A percentile compares a stretch with the other conserved stretches of the same genome.
Evolutionary conservation across 2,329 filamentous ascomycete genomes (phyloP).

Genomic region (Microdochium trichocladiopsis): DNA sequence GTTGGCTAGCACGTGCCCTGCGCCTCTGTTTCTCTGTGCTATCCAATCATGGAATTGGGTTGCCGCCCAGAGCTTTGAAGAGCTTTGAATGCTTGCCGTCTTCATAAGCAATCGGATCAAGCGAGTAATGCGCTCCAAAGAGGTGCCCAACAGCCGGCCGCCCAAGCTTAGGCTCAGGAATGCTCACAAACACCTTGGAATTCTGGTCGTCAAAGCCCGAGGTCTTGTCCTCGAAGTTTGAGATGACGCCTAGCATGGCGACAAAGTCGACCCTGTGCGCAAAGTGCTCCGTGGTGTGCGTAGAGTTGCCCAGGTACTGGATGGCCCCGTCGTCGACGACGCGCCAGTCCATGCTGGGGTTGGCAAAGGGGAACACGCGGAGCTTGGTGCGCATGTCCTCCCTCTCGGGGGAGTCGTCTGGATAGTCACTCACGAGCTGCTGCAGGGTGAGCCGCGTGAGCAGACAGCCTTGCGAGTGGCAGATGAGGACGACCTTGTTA

Average conservation of each 20-base stretch:
- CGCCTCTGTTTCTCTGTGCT: too few relatives aligned
- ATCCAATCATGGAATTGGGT: too few relatives aligned
- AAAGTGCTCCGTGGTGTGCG: slow-evolving; percentile 5
- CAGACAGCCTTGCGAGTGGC: slow-evolving; percentile 5
- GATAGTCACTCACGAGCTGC: not conserved
- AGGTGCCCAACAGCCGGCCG: too few relatives aligned
- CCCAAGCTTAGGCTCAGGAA: too few relatives aligned
- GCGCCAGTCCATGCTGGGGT: slow-evolving; percentile 6
- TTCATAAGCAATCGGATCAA: too few relatives aligned
- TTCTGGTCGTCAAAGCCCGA: too few relatives aligned
- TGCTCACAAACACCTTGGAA: too few relatives aligned
- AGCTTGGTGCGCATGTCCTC: not conserved
- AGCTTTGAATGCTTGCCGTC: too few relatives aligned
- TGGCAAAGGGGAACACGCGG: slow-evolving; percentile 2
- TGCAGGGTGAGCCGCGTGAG: slow-evolving; percentile 3
- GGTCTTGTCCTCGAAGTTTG: not conserved
- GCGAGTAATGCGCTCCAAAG: too few relatives aligned
- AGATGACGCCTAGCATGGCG: slow-evolving; percentile 4
- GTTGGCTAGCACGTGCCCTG: too few relatives aligned
- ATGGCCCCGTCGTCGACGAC: not conserved
- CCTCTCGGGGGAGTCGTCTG: not conserved
- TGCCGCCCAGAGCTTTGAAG: too few relatives aligned
- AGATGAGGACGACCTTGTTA: slow-evolving; percentile 4
- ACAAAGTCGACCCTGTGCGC: slow-evolving; percentile 5
- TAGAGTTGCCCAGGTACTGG: not conserved